Evolutionary conservation across 2,329 filamentous ascomycete species (phyloP), one percentile per base, ranked within the genome.

Genomic region (Claviceps humidiphila): DNA sequence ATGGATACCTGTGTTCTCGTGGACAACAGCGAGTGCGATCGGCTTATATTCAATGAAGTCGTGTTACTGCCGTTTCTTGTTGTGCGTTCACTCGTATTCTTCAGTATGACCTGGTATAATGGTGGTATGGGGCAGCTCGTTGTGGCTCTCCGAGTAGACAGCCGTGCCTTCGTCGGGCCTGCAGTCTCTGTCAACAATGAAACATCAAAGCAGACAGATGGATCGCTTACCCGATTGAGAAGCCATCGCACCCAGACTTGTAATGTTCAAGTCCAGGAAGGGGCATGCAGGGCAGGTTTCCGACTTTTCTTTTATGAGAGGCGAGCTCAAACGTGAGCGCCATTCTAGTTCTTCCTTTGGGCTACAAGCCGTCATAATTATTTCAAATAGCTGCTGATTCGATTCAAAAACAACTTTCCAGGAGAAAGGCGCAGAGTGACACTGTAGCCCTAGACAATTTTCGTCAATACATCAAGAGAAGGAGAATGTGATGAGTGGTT

Each of bases 391-490:
- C 54, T 86, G 81, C 58, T 85, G 79, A 53, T 85, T 76, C 57
- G 80, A 80, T 63, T 93, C 84, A 61, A 97, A 96, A 2, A 88
- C 75, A 11, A 96, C 62, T 64, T 97, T 98, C 91, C 90, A 97
- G 1, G 89, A 93, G 65, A 87, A 87, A 0, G 87, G 82, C 1
- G 87, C 87, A 3, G 86, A 87, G 57, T 93, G 84, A 61, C 89
- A 96, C 72, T 91, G 89, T 7, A 97, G 65, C 0, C 89, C 89
- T 95, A 24, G 3, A 4, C 13, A 11, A 14, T 14, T 0, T 34
- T 3, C 8, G 14, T 53, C 13, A 53, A 38, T 16, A 40, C 11
- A 5, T 38, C 8, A 34, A 41, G 7, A 26, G 8, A 11, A 39
- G 22, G 3, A 34, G n/a, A 1, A 24, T 5, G 30, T 5, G n/a